phyloP scores from a whole-genome alignment of 2,329 filamentous ascomycete species.

The Neoscytalidium dimidiatum region DNA sequence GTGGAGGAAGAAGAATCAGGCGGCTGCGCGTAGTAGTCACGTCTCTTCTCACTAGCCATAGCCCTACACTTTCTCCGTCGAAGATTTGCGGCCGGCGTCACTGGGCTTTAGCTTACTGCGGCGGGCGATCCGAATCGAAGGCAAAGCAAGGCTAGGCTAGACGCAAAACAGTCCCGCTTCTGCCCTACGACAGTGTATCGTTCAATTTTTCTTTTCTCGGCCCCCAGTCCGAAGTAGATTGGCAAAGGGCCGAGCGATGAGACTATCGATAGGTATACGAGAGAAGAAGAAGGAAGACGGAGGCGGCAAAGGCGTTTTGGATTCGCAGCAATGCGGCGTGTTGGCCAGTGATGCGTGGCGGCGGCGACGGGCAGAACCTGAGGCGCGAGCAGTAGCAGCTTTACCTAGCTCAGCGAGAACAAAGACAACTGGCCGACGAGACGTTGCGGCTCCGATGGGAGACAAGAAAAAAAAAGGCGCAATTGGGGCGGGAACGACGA shows the following conservation, averaged over 20 bases:
- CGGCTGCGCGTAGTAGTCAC: no score
- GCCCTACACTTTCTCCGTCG: background rate
- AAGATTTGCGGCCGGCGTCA: background rate
- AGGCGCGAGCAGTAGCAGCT: conserved; percentile 11
- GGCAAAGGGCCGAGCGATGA: background rate
- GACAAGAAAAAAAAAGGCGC: no score
- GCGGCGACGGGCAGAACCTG: background rate
- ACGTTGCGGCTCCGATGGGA: background rate
- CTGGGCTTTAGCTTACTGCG: background rate
- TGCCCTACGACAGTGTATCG: no score
- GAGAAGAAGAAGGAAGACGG: background rate
- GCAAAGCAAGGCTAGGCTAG: background rate
- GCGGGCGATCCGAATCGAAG: background rate
- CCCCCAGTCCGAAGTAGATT: conserved; percentile 1
- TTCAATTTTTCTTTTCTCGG: background rate
- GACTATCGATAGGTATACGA: conserved; percentile 2
- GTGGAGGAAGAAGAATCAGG: background rate
- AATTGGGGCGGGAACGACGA: background rate
- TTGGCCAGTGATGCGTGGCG: background rate
- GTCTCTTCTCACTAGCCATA: background rate
- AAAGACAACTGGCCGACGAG: background rate
- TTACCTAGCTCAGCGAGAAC: background rate
- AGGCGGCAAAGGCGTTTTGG: background rate
- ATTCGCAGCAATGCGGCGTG: background rate
- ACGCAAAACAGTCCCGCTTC: background rate